phyloP scores from a whole-genome alignment of 768 basidiomycete species.

The Leccinum arenicola region DNA sequence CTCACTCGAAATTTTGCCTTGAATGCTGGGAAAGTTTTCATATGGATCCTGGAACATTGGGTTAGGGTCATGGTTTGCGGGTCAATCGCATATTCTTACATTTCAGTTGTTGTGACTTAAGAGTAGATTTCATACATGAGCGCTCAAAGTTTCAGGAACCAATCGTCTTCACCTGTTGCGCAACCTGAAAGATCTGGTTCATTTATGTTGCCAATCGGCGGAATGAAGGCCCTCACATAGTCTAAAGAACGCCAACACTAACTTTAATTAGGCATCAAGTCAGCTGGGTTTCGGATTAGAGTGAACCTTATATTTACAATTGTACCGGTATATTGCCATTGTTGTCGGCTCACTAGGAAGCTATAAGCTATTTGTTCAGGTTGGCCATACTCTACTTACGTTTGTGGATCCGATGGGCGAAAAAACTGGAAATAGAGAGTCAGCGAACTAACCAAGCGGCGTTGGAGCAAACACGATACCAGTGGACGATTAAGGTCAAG shows the following conservation, averaged over 20 bases:
- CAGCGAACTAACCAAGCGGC: neutral
- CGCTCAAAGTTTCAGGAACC: neutral
- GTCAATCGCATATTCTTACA: constrained; percentile 17
- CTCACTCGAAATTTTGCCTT: constrained; percentile 23
- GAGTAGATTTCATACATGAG: constrained; percentile 11
- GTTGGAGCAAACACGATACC: constrained; percentile 29
- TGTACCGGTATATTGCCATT: constrained; percentile 32
- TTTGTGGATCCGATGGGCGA: constrained; percentile 41
- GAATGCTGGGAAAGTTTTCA: constrained; percentile 24
- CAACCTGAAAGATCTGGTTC: constrained; percentile 31
- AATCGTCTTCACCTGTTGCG: constrained; percentile 24
- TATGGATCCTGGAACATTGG: constrained; percentile 21
- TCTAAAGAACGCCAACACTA: constrained; percentile 30
- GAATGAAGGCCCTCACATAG: constrained; percentile 22
- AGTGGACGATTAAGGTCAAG: constrained; percentile 50
- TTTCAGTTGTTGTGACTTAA: constrained; percentile 30
- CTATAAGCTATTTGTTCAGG: neutral
- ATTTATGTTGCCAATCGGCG: neutral
- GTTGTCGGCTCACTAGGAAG: constrained; percentile 24
- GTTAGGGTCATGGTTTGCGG: neutral
- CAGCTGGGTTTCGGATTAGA: neutral
- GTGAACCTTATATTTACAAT: constrained; percentile 29
- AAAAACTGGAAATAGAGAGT: constrained; percentile 27
- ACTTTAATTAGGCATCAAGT: constrained; percentile 15
- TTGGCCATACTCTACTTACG: constrained; percentile 23